phyloP scores from a whole-genome alignment of 176 grass and related monocot genomes.

The Elaeis guineensis region DNA sequence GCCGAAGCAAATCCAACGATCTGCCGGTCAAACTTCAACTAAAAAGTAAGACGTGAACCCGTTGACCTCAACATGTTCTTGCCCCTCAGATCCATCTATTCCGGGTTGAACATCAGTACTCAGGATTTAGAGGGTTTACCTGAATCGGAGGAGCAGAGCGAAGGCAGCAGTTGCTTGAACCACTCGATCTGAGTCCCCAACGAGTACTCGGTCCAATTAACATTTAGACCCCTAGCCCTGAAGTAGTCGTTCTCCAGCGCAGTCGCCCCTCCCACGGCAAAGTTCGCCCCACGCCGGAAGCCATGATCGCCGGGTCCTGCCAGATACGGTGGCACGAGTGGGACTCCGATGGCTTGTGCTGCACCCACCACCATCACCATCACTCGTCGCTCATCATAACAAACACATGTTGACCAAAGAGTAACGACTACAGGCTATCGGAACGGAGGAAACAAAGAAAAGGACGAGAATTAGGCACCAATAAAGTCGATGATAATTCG shows the following conservation, averaged over 20 bases:
- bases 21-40: too few species aligned
- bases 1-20: too few species aligned
- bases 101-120: too few species aligned
- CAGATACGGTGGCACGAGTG: constrained; percentile 44
- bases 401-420: background rate
- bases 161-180: constrained; percentile 48
- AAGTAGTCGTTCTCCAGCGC: constrained; percentile 53
- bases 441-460: background rate
- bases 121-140: constrained; percentile 4
- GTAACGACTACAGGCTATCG: background rate
- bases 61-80: too few species aligned
- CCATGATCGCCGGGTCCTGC: constrained; percentile 27
- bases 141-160: constrained; percentile 17
- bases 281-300: constrained; percentile 61
- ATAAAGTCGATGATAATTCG: constrained; percentile 67
- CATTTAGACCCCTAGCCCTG: constrained; percentile 28
- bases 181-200: constrained; percentile 51
- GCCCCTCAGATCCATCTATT: too few species aligned
- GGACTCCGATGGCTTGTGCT: constrained; percentile 47
- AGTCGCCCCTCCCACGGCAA: constrained; percentile 63
- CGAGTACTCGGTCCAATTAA: constrained; percentile 38
- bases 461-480: constrained; percentile 4
- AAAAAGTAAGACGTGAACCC: too few species aligned
- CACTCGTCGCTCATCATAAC: too few species aligned
- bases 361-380: background rate